These are phyloP conservation scores for Ophiostoma populinum DNA, from an alignment of 2,329 filamentous ascomycete species.

Conservation along the genomic window DNA sequence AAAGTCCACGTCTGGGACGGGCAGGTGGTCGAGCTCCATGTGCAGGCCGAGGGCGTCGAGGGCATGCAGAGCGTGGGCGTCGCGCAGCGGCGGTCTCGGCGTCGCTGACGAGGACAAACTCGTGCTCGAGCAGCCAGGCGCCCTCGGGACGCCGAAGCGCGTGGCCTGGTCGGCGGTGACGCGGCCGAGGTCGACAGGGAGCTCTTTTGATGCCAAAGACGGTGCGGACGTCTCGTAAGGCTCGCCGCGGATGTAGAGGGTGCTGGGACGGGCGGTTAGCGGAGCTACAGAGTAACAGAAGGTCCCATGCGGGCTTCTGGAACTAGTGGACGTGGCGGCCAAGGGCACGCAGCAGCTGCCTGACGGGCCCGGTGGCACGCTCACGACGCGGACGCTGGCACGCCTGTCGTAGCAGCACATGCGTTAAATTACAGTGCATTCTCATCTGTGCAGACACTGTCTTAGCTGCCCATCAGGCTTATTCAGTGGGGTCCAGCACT, in stretches of 20 bases:
- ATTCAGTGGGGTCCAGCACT: too few relatives aligned
- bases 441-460: too few relatives aligned
- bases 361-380: too few relatives aligned
- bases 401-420: too few relatives aligned
- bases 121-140: conserved; percentile 45
- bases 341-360: too few relatives aligned
- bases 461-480: too few relatives aligned
- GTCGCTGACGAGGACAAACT: conserved; percentile 63
- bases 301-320: too few relatives aligned
- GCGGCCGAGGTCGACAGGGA: conserved; percentile 46
- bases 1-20: conserved; percentile 48
- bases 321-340: too few relatives aligned
- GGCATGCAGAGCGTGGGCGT: conserved; percentile 46
- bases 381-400: too few relatives aligned
- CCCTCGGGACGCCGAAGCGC: conserved; percentile 49
- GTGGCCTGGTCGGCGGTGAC: conserved; percentile 34
- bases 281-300: too few relatives aligned
- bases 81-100: conserved; percentile 51
- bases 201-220: conserved; percentile 79
- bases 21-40: conserved; percentile 59
- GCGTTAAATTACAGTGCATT: too few relatives aligned
- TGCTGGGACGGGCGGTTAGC: too few relatives aligned
- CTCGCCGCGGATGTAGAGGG: conserved; percentile 60
- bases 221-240: conserved; percentile 65
- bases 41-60: conserved; percentile 47